Percentiles rank a stretch among this genome's conserved stretches.
Conservation (phyloP, 768 basidiomycete species). For the Serendipita sp. region DNA sequence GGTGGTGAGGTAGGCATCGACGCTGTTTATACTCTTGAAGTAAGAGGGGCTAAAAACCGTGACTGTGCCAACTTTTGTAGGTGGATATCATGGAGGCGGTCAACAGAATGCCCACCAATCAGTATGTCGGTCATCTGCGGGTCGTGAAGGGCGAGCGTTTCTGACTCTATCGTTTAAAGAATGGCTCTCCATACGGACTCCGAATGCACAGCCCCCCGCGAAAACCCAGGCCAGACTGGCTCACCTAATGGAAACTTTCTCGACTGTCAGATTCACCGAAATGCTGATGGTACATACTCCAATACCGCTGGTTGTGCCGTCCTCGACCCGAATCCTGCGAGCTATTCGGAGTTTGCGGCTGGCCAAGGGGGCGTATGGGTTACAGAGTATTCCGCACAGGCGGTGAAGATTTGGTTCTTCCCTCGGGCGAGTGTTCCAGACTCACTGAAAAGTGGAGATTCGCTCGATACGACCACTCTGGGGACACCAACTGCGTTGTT, state of each 20-base stretch:
- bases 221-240: not conserved
- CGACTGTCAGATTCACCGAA: not conserved
- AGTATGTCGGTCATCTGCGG: not conserved
- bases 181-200: conserved; percentile 1
- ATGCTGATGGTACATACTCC: not conserved
- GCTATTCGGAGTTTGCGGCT: not conserved
- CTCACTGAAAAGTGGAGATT: not conserved
- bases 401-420: conserved; percentile 9
- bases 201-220: not conserved
- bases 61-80: not conserved
- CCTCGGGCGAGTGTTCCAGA: not conserved
- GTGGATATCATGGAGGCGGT: conserved; percentile 5
- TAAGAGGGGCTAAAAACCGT: too few species aligned
- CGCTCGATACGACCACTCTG: conserved; percentile 2
- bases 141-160: not conserved
- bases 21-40: too few species aligned
- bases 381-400: not conserved
- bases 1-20: not conserved
- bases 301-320: not conserved
- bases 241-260: not conserved
- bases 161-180: not conserved
- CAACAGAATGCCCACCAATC: not conserved
- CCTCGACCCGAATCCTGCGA: not conserved
- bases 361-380: conserved; percentile 5
- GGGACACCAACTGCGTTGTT: not conserved